A percentile compares a stretch with the other conserved stretches of the same genome.
These are phyloP conservation scores for Begonia loranthoides DNA, from an alignment of 306 rosid genomes.

Conservation along the genomic window DNA sequence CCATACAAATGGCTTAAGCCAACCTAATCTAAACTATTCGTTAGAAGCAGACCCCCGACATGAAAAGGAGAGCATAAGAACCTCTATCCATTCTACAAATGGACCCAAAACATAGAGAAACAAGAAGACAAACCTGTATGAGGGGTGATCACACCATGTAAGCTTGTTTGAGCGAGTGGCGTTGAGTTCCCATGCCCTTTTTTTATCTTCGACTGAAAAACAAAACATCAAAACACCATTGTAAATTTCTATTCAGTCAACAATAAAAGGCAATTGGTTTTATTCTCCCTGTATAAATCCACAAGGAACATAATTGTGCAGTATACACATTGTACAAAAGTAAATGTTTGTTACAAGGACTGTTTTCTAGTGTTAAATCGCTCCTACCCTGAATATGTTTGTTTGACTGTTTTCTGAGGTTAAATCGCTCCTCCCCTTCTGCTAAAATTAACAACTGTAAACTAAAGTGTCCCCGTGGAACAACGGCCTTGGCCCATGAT, in stretches of 20 bases:
- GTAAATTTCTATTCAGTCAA: not conserved
- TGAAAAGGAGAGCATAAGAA: not conserved
- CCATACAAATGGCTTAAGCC: slow-evolving; percentile 18
- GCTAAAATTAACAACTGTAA: slow-evolving; percentile 7
- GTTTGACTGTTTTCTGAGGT: not conserved
- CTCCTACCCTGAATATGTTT: not conserved
- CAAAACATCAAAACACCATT: not conserved
- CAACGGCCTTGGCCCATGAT: not conserved
- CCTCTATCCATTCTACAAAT: not conserved
- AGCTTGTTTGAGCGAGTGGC: slow-evolving; percentile 19
- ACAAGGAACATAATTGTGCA: not conserved
- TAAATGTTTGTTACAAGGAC: too few species aligned
- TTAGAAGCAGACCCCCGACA: not conserved
- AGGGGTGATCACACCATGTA: slow-evolving; percentile 18
- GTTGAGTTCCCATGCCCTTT: slow-evolving; percentile 59
- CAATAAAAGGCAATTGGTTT: not conserved
- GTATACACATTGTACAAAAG: too few species aligned
- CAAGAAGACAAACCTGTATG: slow-evolving; percentile 40
- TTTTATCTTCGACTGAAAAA: slow-evolving; percentile 69
- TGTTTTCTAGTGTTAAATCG: too few species aligned
- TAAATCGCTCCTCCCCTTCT: not conserved
- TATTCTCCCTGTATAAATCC: not conserved
- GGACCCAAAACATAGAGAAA: not conserved
- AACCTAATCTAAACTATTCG: slow-evolving; percentile 26
- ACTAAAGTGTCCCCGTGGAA: not conserved